Conservation (phyloP, 2,329 filamentous ascomycete genomes). For the Calonectria ilicicola region DNA sequence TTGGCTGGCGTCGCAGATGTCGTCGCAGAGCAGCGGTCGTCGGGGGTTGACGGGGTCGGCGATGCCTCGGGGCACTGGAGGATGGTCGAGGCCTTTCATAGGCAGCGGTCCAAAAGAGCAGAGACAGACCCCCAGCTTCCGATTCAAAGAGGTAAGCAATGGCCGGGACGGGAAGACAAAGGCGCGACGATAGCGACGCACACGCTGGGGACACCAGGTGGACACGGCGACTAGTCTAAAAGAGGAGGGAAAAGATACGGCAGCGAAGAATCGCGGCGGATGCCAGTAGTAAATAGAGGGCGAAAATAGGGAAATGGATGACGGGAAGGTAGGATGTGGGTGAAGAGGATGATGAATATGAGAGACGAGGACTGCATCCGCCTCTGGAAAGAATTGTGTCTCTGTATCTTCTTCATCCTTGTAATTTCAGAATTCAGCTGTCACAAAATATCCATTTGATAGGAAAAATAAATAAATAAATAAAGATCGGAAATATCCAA, state of each 20-base stretch:
- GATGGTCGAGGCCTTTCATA: conserved; percentile 48
- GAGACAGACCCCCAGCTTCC: conserved; percentile 45
- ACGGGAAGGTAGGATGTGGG: conserved; percentile 15
- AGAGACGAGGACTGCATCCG: no score
- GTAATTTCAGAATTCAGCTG: no score
- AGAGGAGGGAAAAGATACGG: conserved; percentile 10
- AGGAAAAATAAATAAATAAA: no score
- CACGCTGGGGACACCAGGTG: conserved; percentile 12
- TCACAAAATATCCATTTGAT: no score
- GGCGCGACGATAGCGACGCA: conserved; percentile 21
- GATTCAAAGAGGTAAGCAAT: conserved; percentile 37
- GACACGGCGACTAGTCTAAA: not conserved
- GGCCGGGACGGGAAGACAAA: conserved; percentile 42
- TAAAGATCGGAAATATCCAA: no score
- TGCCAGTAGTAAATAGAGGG: conserved; percentile 3
- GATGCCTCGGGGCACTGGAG: conserved; percentile 34
- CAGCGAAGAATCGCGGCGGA: not conserved
- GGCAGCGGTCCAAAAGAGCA: conserved; percentile 42
- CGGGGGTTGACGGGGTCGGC: conserved; percentile 40
- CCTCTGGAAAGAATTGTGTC: no score
- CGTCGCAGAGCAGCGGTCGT: conserved; percentile 29
- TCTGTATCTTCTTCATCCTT: no score
- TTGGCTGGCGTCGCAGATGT: conserved; percentile 28
- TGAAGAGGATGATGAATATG: conserved; percentile 11
- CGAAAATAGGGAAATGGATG: conserved; percentile 16